A percentile compares a stretch with the other conserved stretches of the same genome.
Evolutionary conservation across 2,329 filamentous ascomycete genomes (phyloP).

Genomic region (Trichoderma atrobrunneum): DNA sequence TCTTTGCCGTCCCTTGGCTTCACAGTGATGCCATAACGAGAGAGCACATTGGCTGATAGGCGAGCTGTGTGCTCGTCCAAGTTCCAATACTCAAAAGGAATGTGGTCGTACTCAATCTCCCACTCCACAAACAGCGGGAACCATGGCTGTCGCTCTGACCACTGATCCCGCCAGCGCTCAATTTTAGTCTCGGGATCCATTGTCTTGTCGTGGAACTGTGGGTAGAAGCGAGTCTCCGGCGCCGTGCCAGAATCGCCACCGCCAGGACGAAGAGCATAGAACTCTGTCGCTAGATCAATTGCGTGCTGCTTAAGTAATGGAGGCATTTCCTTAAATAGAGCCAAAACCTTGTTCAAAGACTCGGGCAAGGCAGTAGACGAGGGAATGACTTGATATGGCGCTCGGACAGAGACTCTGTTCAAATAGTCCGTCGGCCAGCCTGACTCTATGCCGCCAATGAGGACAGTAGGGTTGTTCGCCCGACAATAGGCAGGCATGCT

Average conservation of each 20-base stretch:
- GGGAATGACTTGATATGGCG: not conserved
- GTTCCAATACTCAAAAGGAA: not conserved
- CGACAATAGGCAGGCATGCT: not conserved
- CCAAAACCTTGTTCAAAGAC: not conserved
- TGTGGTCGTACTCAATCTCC: not conserved
- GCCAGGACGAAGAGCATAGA: not conserved
- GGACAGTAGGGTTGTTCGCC: not conserved
- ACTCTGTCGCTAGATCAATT: not conserved
- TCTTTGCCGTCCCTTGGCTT: not conserved
- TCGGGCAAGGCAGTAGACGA: not conserved
- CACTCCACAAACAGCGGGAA: not conserved
- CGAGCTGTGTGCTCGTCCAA: not conserved
- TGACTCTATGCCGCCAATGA: not conserved
- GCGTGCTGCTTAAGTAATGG: not conserved
- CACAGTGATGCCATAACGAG: not conserved
- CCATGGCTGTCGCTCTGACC: not conserved
- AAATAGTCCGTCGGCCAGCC: not conserved
- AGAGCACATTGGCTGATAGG: not conserved
- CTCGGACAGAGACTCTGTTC: not conserved
- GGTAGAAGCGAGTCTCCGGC: not conserved
- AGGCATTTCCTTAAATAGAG: not conserved
- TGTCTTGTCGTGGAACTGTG: not conserved
- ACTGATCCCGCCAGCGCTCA: not conserved
- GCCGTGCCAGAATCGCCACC: not conserved
- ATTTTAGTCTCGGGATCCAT: not conserved